Evolutionary conservation across 441 rosid species (phyloP), one percentile per base, ranked within the genome.

Genomic region (Gossypium davidsonii): DNA sequence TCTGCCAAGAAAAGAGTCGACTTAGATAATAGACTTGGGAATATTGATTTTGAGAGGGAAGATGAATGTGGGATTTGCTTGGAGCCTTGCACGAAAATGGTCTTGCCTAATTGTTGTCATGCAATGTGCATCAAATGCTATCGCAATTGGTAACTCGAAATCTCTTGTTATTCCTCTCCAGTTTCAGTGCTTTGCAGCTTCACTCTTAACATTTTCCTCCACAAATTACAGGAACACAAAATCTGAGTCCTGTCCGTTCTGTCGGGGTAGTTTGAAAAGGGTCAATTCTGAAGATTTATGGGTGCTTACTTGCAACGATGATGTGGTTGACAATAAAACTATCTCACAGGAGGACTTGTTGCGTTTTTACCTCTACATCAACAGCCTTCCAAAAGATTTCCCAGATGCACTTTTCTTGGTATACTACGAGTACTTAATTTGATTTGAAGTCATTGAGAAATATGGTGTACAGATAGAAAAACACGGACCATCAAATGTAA

Each of bases 41-140:
- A 81, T 75, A 51, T 84, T 20, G 94, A 92, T 80, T 74, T 83
- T 44, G 93, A 92, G 70, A 88, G 96, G 83, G 99, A 94, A 83
- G 92, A 91, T 31, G 99, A 94, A 80, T 94, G 99, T 28, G 99
- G 96, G 73, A 94, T 94, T 73, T 94, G 99, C 86, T 87, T 94
- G 76, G 98, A 89, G 86, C 94, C 97, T 31, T 94, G 98, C 83
- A 85, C 97, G 67, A 92, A 91, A 77, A 86, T 94, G 91, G 99
- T 92, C 67, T 61, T 92, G 59, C 99, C 99, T 11, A 88, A 87
- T 79, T 94, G 98, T 62, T 94, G 94, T 58, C 98, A 94, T 78
- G 90, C 94, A 37, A 92, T 94, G 96, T 92, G 98, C 88, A 90
- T 94, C 79, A 92, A 92, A 78, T 94, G 99, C 86, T 94, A 91